phyloP scores from a whole-genome alignment of 352 stramenopile species.

The Phytophthora rubi region DNA sequence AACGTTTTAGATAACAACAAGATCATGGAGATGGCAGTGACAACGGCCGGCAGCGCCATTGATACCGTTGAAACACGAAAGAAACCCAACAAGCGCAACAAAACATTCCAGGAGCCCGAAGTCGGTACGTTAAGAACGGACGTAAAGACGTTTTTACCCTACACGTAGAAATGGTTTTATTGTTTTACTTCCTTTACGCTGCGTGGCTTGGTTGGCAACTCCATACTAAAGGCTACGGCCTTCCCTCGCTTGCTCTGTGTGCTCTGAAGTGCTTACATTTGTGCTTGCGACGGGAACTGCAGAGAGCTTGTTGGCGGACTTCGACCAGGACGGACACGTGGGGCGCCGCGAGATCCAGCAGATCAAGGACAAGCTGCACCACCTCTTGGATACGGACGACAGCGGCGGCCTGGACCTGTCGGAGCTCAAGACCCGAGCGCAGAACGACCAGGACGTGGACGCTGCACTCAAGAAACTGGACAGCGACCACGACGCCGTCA shows the following conservation, averaged over 20 bases:
- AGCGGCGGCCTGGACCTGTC: constrained; percentile 77
- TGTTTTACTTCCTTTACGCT: constrained; percentile 8
- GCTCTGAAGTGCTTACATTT: constrained; percentile 44
- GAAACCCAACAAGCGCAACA: constrained; percentile 35
- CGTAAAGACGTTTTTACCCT: not conserved
- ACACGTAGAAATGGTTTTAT: constrained; percentile 12
- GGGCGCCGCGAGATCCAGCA: constrained; percentile 75
- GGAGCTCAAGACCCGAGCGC: constrained; percentile 66
- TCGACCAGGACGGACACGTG: constrained; percentile 81
- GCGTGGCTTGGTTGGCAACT: constrained; percentile 8
- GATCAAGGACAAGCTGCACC: constrained; percentile 85
- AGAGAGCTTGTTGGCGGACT: constrained; percentile 83
- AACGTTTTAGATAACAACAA: constrained; percentile 7
- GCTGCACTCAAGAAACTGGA: constrained; percentile 81
- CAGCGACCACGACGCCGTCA: constrained; percentile 77
- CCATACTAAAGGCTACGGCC: constrained; percentile 20
- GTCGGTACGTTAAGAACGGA: constrained; percentile 38
- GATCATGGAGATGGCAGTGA: constrained; percentile 27
- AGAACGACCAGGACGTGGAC: constrained; percentile 69
- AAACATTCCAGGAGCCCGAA: constrained; percentile 38
- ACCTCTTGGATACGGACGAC: constrained; percentile 79
- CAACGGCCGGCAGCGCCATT: constrained; percentile 9
- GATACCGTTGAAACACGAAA: constrained; percentile 11
- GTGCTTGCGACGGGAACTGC: constrained; percentile 36
- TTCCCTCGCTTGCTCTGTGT: constrained; percentile 5